These are phyloP conservation scores for Sporothrix mexicana DNA, from an alignment of 2,329 filamentous ascomycete species.

Conservation along the genomic window DNA sequence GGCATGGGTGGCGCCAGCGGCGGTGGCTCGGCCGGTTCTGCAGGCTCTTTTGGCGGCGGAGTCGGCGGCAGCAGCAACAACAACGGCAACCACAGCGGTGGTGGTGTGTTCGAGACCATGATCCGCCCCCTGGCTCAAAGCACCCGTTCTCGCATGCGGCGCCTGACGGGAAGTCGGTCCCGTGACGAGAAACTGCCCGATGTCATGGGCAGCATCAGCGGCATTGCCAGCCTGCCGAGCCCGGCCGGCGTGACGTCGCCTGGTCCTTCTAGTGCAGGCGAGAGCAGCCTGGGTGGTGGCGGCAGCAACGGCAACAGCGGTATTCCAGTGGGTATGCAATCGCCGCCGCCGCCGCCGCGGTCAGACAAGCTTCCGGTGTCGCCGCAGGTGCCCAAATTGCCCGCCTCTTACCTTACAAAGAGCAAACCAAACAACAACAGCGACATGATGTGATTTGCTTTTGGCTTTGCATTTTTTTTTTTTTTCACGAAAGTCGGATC, in stretches of 20 bases:
- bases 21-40: slow-evolving; percentile 4
- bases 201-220: slow-evolving; percentile 22
- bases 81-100: slow-evolving; percentile 4
- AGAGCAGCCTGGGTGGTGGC: no score
- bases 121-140: slow-evolving; percentile 64
- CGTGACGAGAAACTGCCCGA: slow-evolving; percentile 44
- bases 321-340: not conserved
- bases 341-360: slow-evolving; percentile 20
- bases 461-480: not conserved
- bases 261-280: slow-evolving; percentile 3
- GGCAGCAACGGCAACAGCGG: not conserved
- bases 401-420: slow-evolving; percentile 40
- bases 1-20: not conserved
- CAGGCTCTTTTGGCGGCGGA: not conserved
- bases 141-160: slow-evolving; percentile 64
- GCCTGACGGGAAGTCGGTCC: slow-evolving; percentile 63
- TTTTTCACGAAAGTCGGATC: not conserved
- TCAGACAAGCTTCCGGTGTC: slow-evolving; percentile 39
- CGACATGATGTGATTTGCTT: slow-evolving; percentile 37
- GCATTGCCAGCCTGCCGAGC: not conserved
- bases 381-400: slow-evolving; percentile 41
- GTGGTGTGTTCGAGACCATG: slow-evolving; percentile 62
- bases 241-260: not conserved
- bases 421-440: slow-evolving; percentile 32
- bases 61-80: not conserved